Percentiles rank a stretch among this genome's conserved stretches.
Evolutionary conservation across 2,329 filamentous ascomycete species (phyloP).

Genomic region (Beauveria brongniartii): DNA sequence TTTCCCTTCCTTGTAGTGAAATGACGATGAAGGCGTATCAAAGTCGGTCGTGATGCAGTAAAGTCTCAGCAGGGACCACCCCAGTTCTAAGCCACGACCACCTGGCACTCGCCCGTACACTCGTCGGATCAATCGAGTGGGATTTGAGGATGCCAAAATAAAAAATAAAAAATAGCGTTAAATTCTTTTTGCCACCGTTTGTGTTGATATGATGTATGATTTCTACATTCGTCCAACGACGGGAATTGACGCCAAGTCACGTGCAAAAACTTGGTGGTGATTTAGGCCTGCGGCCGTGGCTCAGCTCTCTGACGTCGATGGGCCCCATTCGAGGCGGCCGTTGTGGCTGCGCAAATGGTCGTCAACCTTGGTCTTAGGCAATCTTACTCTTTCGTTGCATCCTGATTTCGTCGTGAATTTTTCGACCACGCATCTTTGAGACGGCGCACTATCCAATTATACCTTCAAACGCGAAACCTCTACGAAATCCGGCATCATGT

Average conservation of each 20-base stretch:
- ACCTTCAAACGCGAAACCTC: not conserved
- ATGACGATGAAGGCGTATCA: not conserved
- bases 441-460: not conserved
- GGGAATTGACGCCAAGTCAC: slow-evolving; percentile 13
- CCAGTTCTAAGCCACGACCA: not conserved
- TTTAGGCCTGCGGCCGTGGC: not conserved
- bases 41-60: not conserved
- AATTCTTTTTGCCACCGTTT: no score
- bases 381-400: not conserved
- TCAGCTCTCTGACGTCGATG: slow-evolving; percentile 11
- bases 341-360: slow-evolving; percentile 9
- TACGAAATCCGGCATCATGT: slow-evolving; percentile 41
- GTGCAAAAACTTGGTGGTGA: not conserved
- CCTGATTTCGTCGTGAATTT: not conserved
- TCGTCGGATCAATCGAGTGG: not conserved
- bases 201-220: no score
- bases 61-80: not conserved
- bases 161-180: no score
- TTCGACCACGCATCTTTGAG: not conserved
- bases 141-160: no score
- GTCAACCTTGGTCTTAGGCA: slow-evolving; percentile 3
- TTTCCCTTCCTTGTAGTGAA: not conserved
- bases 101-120: not conserved
- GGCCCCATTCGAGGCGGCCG: slow-evolving; percentile 6
- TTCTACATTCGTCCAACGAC: not conserved